Percentiles rank a stretch among this genome's conserved stretches.
These are phyloP conservation scores for Dictyostelium citrinum DNA, from an alignment of 78 protist genomes.

Conservation along the genomic window DNA sequence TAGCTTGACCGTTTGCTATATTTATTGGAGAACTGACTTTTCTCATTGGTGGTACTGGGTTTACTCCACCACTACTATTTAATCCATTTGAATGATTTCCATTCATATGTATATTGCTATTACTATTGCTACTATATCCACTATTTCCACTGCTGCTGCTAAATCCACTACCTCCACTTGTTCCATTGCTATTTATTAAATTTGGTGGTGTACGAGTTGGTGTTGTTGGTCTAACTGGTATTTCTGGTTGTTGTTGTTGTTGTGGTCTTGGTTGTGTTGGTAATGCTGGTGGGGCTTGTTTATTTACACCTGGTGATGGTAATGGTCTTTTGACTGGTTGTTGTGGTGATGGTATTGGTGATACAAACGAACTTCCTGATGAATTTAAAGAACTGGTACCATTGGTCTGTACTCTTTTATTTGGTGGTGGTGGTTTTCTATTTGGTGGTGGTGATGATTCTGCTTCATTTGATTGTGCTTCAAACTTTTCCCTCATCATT, in stretches of 20 bases:
- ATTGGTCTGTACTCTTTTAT: neutral
- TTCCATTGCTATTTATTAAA: neutral
- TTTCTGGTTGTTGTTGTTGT: neutral
- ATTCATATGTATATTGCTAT: neutral
- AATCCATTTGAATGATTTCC: neutral
- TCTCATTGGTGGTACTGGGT: neutral
- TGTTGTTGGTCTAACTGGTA: neutral
- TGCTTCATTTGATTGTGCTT: constrained; percentile 58
- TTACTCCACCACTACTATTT: neutral
- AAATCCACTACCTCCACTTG: neutral
- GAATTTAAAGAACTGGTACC: neutral
- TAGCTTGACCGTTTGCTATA: neutral
- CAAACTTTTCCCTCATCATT: constrained; percentile 74
- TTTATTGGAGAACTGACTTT: constrained; percentile 18
- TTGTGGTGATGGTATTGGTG: neutral
- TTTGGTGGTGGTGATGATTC: constrained; percentile 52
- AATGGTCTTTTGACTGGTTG: constrained; percentile 53
- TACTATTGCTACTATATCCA: neutral
- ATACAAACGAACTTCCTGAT: neutral
- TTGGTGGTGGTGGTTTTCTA: constrained; percentile 53
- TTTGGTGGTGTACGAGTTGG: constrained; percentile 22
- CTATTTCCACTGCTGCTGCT: neutral
- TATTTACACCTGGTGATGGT: constrained; percentile 7
- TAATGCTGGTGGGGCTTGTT: constrained; percentile 62
- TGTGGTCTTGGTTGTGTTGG: constrained; percentile 73